Conservation (phyloP, 495 filamentous ascomycete species). For the Daldinia loculata region DNA sequence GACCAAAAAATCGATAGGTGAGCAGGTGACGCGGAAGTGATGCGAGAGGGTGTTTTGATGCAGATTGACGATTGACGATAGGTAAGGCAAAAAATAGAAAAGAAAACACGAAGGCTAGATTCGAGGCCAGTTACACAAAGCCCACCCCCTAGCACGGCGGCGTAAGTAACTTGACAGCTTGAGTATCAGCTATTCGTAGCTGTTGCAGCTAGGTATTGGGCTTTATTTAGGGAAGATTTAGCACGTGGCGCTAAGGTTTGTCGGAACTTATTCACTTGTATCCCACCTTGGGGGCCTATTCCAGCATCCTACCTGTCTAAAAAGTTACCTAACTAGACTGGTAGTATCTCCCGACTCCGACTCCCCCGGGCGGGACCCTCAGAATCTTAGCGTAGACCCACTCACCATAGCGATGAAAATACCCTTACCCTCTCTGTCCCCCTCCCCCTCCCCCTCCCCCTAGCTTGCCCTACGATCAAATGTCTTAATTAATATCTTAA, state of each 20-base stretch:
- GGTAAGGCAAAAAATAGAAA: conserved; percentile 16
- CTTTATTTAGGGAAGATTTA: conserved; percentile 17
- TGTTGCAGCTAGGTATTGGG: conserved; percentile 1
- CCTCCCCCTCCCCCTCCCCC: background rate
- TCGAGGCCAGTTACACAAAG: conserved; percentile 31
- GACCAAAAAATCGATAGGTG: conserved; percentile 26
- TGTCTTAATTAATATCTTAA: conserved; percentile 3
- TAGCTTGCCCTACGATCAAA: background rate
- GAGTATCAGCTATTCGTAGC: conserved; percentile 1
- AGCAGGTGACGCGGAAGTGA: conserved; percentile 41
- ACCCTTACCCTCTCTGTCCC: background rate
- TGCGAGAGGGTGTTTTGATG: conserved; percentile 37
- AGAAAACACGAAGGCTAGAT: conserved; percentile 21
- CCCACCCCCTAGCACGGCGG: background rate
- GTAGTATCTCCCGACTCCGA: conserved; percentile 18
- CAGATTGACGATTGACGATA: conserved; percentile 17
- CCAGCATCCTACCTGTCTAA: conserved; percentile 3
- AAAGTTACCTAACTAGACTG: conserved; percentile 9
- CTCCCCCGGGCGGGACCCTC: conserved; percentile 1
- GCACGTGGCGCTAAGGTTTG: conserved; percentile 33
- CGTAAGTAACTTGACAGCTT: conserved; percentile 12
- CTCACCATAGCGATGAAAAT: conserved; percentile 5
- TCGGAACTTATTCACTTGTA: conserved; percentile 17
- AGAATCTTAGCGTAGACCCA: conserved; percentile 8
- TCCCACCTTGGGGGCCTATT: background rate